Evolutionary conservation across 2,329 filamentous ascomycete genomes (phyloP), one percentile per base, ranked within the genome.

Genomic region (Penicillium crustosum): DNA sequence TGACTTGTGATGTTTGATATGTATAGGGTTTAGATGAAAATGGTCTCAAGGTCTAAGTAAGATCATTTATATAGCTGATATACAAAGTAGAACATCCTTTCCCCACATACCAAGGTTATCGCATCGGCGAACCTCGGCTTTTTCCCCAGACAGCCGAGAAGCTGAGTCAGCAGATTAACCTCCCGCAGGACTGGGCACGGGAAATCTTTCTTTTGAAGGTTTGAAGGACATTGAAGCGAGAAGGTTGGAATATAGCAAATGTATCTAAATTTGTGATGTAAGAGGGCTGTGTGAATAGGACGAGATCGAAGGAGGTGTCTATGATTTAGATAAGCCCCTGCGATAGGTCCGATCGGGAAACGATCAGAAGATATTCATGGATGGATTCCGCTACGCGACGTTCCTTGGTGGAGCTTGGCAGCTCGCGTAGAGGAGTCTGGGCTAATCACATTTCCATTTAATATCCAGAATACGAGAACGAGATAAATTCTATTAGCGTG

Each of bases 41-140:
- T 13, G 15, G 8, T 25, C 13, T 25, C 4, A 17, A 25, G 45
- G 21, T 25, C 31, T 25, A 35, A 17, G 15, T 1, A 48, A 25
- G 19, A 5, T 36, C 21, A 23, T 35, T 45, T 23, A 31, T 29
- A 21, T 27, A 12, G 17, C 2, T 51, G 38, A 25, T 52, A 36
- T 49, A n/a, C n/a, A n/a, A n/a, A n/a, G n/a, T n/a, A 35, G 17
- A 12, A 23, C 23, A n/a, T n/a, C 9, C n/a, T 54, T 49, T 33
- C 43, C 51, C 51, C 43, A 39, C 15, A 48, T n/a, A 42, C 41
- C 7, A 25, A 42, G 13, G 21, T 43, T 17, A 17, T 8, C 10
- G 2, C 15, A 15, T 29, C 25, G 45, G 49, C n/a, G 50, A 48
- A 55, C 58, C 58, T 60, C 58, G 58, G 49, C 49, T 8, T 43